Conservation (phyloP, 2,329 filamentous ascomycete species). For the Onygenales sp. region DNA sequence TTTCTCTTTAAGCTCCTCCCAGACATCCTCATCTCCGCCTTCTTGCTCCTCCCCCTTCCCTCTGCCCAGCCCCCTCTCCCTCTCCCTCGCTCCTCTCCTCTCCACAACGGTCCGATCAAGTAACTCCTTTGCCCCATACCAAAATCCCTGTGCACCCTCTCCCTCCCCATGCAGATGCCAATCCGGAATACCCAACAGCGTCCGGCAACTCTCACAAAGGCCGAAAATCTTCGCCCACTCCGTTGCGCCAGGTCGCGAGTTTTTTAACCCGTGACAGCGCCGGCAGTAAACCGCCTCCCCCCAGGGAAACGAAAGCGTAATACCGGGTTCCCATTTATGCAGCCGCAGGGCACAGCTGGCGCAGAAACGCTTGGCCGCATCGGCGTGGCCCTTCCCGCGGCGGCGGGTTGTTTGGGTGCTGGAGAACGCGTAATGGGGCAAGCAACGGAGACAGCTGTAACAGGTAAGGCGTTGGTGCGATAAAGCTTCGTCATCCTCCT, state of each 20-base stretch:
- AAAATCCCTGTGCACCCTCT: neutral
- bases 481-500: neutral
- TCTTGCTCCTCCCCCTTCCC: neutral
- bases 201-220: neutral
- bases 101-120: slow-evolving; percentile 1
- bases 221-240: slow-evolving; percentile 2
- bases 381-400: slow-evolving; percentile 12
- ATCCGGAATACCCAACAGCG: neutral
- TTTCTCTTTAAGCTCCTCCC: no score
- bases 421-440: slow-evolving; percentile 10
- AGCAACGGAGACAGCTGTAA: slow-evolving; percentile 14
- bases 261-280: neutral
- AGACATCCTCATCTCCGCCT: neutral
- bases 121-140: slow-evolving; percentile 1
- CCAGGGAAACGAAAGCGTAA: slow-evolving; percentile 2
- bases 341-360: slow-evolving; percentile 10
- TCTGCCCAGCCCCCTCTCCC: neutral
- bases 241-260: neutral
- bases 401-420: slow-evolving; percentile 10
- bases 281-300: slow-evolving; percentile 1
- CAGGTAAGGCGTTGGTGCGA: slow-evolving; percentile 8
- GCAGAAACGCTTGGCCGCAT: slow-evolving; percentile 13
- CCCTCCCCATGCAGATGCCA: slow-evolving; percentile 1
- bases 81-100: neutral
- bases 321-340: slow-evolving; percentile 13